Evolutionary conservation across 768 basidiomycete genomes (phyloP).

Genomic region (Boletus sensibilis): DNA sequence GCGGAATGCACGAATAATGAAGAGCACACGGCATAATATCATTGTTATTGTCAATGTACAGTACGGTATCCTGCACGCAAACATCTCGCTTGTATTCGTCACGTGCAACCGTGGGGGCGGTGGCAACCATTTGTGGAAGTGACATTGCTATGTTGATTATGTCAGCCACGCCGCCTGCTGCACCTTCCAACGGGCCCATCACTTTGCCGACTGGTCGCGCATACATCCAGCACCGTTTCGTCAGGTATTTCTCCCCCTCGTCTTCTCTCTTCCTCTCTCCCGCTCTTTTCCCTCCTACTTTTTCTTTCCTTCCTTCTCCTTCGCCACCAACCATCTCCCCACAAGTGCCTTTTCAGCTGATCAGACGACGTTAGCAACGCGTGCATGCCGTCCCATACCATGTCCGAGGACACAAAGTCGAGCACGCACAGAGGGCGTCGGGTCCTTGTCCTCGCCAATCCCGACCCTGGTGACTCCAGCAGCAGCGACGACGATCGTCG

Average conservation of each 20-base stretch:
- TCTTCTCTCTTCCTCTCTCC: background rate
- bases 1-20: slow-evolving; percentile 25
- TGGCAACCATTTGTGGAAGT: slow-evolving; percentile 2
- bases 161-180: slow-evolving; percentile 29
- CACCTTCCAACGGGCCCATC: slow-evolving; percentile 29
- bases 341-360: slow-evolving; percentile 9
- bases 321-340: background rate
- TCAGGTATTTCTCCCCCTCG: slow-evolving; percentile 14
- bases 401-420: slow-evolving; percentile 62
- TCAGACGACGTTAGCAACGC: slow-evolving; percentile 30
- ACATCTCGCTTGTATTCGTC: slow-evolving; percentile 6
- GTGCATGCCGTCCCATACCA: slow-evolving; percentile 37
- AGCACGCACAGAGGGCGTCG: slow-evolving; percentile 35
- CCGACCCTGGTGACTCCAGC: slow-evolving; percentile 48
- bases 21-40: background rate
- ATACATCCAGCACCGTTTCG: slow-evolving; percentile 27
- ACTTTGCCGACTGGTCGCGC: slow-evolving; percentile 26
- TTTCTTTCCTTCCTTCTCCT: background rate
- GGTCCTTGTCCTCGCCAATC: slow-evolving; percentile 61
- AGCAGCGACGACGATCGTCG: slow-evolving; percentile 38
- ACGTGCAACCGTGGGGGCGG: slow-evolving; percentile 9
- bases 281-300: background rate
- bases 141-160: slow-evolving; percentile 29
- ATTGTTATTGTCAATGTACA: background rate
- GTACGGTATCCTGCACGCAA: background rate